phyloP scores from a whole-genome alignment of 352 stramenopile genomes.

The Phytopythium oedochilum region DNA sequence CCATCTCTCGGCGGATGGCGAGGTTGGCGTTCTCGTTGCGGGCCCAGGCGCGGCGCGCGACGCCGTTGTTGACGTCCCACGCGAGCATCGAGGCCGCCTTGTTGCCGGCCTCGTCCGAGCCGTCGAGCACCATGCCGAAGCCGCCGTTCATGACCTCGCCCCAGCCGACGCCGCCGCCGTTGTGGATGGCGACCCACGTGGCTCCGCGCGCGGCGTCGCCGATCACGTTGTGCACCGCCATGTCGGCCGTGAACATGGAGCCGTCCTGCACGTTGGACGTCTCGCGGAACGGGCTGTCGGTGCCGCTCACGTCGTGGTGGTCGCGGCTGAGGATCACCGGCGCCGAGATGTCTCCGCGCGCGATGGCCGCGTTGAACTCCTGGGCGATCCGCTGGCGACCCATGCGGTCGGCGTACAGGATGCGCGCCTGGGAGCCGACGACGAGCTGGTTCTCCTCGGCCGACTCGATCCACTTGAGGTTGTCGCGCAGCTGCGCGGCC shows the following conservation, averaged over 20 bases:
- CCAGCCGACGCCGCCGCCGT: constrained; percentile 86
- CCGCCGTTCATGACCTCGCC: constrained; percentile 87
- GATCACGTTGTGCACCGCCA: constrained; percentile 89
- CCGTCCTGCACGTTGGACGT: constrained; percentile 87
- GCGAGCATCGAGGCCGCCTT: constrained; percentile 75
- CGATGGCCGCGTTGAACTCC: constrained; percentile 84
- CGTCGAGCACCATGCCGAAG: constrained; percentile 86
- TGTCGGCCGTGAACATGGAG: constrained; percentile 84
- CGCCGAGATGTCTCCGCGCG: constrained; percentile 50
- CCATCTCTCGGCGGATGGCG: constrained; percentile 81
- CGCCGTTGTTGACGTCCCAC: constrained; percentile 90
- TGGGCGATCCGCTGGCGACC: constrained; percentile 70
- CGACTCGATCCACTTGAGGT: constrained; percentile 82
- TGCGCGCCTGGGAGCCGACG: constrained; percentile 85
- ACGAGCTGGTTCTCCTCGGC: constrained; percentile 84
- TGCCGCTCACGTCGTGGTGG: constrained; percentile 88
- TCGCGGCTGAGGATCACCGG: constrained; percentile 82
- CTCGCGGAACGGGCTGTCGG: constrained; percentile 86
- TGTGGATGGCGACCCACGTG: constrained; percentile 88
- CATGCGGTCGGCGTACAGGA: constrained; percentile 83
- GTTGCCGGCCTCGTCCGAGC: constrained; percentile 50
- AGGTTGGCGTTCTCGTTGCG: constrained; percentile 84
- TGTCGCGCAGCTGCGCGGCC: constrained; percentile 75
- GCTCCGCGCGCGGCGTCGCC: constrained; percentile 78
- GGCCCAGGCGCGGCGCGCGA: constrained; percentile 73